A percentile compares a stretch with the other conserved stretches of the same genome.
Evolutionary conservation across 2,329 filamentous ascomycete species (phyloP).

Genomic region (Claviceps citrina): DNA sequence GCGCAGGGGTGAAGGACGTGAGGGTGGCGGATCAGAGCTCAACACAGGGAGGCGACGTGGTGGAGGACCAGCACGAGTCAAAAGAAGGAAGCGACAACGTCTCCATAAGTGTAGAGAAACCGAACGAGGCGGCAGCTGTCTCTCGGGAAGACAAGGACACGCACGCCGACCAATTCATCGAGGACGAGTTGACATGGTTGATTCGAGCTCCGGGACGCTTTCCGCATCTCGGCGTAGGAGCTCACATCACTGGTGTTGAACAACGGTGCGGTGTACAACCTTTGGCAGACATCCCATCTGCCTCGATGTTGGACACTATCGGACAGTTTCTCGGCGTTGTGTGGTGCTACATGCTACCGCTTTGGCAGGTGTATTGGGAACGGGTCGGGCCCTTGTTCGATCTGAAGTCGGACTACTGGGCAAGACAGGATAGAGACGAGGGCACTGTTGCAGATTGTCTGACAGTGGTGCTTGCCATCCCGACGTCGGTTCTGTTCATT

Average conservation of each 20-base stretch:
- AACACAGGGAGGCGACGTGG: neutral
- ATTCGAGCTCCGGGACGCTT: slow-evolving; percentile 15
- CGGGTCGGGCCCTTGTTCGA: slow-evolving; percentile 25
- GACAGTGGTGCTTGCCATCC: slow-evolving; percentile 14
- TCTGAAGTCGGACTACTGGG: slow-evolving; percentile 21
- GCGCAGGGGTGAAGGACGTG: neutral
- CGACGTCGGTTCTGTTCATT: slow-evolving; percentile 13
- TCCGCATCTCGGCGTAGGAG: slow-evolving; percentile 14
- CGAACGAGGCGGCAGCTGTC: neutral
- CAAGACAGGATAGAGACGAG: slow-evolving; percentile 11
- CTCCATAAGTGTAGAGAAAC: neutral
- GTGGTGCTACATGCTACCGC: slow-evolving; percentile 5
- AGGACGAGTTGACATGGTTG: slow-evolving; percentile 5
- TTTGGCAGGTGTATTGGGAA: slow-evolving; percentile 18
- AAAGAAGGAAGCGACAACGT: neutral
- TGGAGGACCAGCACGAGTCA: neutral
- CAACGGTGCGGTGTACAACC: neutral
- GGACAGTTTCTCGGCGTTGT: neutral
- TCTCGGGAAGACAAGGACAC: neutral
- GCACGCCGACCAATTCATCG: neutral
- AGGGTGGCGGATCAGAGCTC: neutral
- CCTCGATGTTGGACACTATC: neutral
- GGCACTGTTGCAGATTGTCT: slow-evolving; percentile 12
- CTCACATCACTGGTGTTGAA: slow-evolving; percentile 14
- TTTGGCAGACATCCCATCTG: neutral